Evolutionary conservation across 2,329 filamentous ascomycete genomes (phyloP).

Genomic region (Tolypocladium pustulatum): DNA sequence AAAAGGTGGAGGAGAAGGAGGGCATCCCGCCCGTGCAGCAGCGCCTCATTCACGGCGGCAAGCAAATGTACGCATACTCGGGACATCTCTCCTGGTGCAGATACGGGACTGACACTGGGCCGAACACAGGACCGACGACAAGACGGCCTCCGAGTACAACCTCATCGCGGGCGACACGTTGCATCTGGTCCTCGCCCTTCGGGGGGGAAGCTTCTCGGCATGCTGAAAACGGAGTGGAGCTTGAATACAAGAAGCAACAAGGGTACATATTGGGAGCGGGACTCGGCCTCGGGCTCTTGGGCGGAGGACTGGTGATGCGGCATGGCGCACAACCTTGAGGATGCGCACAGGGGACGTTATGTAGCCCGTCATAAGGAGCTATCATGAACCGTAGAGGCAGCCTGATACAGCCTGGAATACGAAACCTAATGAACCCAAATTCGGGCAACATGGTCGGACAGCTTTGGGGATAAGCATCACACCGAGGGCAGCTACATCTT

Average conservation of each 20-base stretch:
- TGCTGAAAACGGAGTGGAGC: background rate
- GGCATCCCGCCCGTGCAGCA: constrained; percentile 96
- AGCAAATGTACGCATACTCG: constrained; percentile 73
- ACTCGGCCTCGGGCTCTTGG: background rate
- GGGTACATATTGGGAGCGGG: background rate
- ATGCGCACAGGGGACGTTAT: background rate
- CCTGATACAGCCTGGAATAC: background rate
- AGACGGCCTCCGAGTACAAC: constrained; percentile 80
- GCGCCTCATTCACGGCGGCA: constrained; percentile 89
- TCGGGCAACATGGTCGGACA: background rate
- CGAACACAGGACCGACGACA: constrained; percentile 72
- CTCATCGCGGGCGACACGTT: constrained; percentile 88
- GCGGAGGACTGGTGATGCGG: background rate
- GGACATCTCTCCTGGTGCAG: background rate
- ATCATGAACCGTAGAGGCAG: background rate
- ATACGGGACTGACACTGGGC: background rate
- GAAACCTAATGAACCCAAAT: background rate
- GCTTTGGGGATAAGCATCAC: too few species aligned
- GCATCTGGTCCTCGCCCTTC: constrained; percentile 78
- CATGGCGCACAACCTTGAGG: background rate
- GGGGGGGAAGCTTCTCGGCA: background rate
- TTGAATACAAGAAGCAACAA: background rate
- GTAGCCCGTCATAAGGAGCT: background rate
- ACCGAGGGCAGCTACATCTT: background rate
- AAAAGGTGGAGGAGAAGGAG: constrained; percentile 98